Base-by-base conservation (phyloP, 345 rosid genomes). In the Gossypium bickii region DNA sequence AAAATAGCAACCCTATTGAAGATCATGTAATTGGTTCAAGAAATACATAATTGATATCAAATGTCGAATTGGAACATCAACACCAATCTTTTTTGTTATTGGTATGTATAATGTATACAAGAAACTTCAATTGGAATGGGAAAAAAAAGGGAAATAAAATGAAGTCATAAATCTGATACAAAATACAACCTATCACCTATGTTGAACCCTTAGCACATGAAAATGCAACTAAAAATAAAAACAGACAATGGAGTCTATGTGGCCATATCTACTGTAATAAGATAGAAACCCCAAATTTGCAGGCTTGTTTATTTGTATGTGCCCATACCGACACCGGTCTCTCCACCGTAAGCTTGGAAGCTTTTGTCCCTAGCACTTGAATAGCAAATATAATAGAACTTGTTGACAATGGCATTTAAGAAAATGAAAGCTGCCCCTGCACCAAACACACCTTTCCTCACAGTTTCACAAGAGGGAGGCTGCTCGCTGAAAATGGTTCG, bases 381-480 rank as follows among this genome's bases (percentile, higher is more conserved):
- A 75, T 84, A 89, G 85, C 75, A 85, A 53, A 89, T 49, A 74
- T 93, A 91, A 87, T 88, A 93, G 80, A 93, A 88, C 78, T 90
- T 81, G 34, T 97, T 93, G 76, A 91, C 88, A 17, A 88, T 85
- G 79, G 94, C 78, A 17, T 86, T 88, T 81, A 95, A 82, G 79
- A 95, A 87, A 76, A 87, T 74, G 29, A 91, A 95, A 47, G 98
- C 94, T 18, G 99, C 97, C 0, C 97, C 99, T 1, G 99, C 98
- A 0, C 78, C 98, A 11, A 95, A 95, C 55, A 93, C 98, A 0
- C 98, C 99, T 75, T 90, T 89, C 74, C 98, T 91, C 80, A 93
- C 73, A 0, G 93, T 93, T 64, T 89, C 87, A 77, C 99, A 95
- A 43, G 88, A 83, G 12, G 92, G 97, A 74, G 91, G 89, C 65